Percentiles rank a stretch among this genome's conserved stretches.
phyloP scores from a whole-genome alignment of 2,329 filamentous ascomycete species.

The Tolypocladium inflatum region DNA sequence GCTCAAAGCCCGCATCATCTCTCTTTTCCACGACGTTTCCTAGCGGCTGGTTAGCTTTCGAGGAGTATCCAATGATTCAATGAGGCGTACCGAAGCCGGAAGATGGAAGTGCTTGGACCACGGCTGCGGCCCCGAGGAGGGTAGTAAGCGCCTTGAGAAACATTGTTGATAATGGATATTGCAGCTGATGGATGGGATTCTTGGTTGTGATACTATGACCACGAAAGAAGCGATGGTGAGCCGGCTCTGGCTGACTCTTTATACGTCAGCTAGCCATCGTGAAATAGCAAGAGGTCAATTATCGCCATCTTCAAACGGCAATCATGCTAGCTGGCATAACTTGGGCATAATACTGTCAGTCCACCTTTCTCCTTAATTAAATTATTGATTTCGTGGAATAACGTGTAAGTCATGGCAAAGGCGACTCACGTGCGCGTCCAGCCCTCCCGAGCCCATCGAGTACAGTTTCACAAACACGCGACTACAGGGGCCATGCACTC shows the following conservation, averaged over 20 bases:
- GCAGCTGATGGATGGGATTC: no score
- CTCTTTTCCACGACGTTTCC: neutral
- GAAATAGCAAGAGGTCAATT: no score
- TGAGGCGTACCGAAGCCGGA: neutral
- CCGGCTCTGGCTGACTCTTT: neutral
- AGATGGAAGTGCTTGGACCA: neutral
- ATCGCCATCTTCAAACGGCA: no score
- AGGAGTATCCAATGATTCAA: no score
- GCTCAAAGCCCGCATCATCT: neutral
- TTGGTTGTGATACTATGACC: no score
- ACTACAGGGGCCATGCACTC: neutral
- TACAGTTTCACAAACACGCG: no score
- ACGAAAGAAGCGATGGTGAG: neutral
- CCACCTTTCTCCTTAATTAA: no score
- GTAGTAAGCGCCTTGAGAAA: neutral
- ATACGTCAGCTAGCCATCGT: no score
- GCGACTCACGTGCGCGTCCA: neutral
- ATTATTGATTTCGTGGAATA: no score
- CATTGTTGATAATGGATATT: neutral
- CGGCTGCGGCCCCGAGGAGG: neutral
- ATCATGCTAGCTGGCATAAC: no score
- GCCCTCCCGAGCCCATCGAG: neutral
- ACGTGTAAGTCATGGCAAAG: neutral
- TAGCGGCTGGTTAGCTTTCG: neutral
- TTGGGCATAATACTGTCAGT: no score